Conservation (phyloP, 371 early-diverging fungal species). For the Syncephalastrum contaminatum region DNA sequence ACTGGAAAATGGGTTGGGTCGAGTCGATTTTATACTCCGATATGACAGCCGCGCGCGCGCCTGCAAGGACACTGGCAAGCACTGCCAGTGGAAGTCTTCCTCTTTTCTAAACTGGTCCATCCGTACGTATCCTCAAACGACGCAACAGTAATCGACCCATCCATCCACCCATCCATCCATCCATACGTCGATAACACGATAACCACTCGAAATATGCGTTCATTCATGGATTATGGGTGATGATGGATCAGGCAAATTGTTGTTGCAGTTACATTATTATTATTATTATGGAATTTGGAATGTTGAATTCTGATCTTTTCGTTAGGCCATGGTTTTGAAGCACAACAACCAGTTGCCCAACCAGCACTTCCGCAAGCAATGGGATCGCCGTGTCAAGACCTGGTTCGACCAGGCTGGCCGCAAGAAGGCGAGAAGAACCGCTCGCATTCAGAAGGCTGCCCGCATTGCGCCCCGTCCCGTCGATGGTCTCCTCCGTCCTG, state of each 20-base stretch:
- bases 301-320: not conserved
- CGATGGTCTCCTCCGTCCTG: constrained; percentile 97
- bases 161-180: constrained; percentile 15
- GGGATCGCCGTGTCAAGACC: constrained; percentile 96
- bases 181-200: not conserved
- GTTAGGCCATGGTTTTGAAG: constrained; percentile 68
- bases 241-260: constrained; percentile 15
- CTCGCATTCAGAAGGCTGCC: constrained; percentile 94
- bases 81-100: constrained; percentile 18
- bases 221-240: constrained; percentile 6
- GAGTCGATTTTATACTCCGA: too few relatives aligned
- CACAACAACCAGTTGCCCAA: constrained; percentile 99
- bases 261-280: not conserved
- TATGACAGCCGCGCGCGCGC: too few relatives aligned
- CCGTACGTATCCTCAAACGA: constrained; percentile 26
- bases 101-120: constrained; percentile 43
- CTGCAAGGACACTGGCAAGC: too few relatives aligned
- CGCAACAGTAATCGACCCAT: constrained; percentile 12
- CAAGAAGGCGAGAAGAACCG: constrained; percentile 87
- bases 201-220: too few relatives aligned
- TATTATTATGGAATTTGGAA: not conserved
- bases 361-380: constrained; percentile 99
- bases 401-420: constrained; percentile 99
- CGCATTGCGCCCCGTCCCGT: constrained; percentile 96
- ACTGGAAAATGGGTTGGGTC: too few relatives aligned